Conservation (phyloP, 371 early-diverging fungal species). For the Basidiobolus meristosporus region DNA sequence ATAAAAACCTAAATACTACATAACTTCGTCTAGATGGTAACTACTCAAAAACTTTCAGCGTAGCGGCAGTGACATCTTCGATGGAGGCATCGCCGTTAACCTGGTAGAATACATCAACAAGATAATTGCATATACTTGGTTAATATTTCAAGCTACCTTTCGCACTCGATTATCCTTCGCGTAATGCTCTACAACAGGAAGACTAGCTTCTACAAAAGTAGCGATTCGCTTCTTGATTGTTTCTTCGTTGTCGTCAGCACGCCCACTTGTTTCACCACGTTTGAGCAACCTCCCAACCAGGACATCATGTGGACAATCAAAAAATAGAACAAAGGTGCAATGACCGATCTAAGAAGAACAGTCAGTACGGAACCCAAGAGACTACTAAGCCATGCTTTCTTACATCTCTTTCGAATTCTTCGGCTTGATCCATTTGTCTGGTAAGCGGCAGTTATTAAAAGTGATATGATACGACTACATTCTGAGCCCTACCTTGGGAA, state of each 20-base stretch:
- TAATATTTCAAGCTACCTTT: no score
- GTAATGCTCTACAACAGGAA: slow-evolving; percentile 2
- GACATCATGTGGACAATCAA: slow-evolving; percentile 19
- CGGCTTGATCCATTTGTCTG: slow-evolving; percentile 14
- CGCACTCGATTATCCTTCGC: neutral
- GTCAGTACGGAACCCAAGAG: no score
- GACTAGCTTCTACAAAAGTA: neutral
- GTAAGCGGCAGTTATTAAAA: slow-evolving; percentile 1
- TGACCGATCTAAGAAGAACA: slow-evolving; percentile 7
- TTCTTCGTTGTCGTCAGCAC: slow-evolving; percentile 34
- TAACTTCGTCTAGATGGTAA: no score
- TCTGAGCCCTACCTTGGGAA: slow-evolving; percentile 13
- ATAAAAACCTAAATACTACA: no score
- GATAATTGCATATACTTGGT: no score
- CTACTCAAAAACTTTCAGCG: no score
- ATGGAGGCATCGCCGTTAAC: no score
- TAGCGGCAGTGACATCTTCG: no score
- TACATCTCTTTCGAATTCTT: slow-evolving; percentile 9
- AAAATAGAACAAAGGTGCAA: slow-evolving; percentile 21
- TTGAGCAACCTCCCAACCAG: slow-evolving; percentile 25
- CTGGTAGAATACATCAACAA: no score
- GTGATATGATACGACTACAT: neutral
- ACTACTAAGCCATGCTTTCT: neutral
- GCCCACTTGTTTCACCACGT: slow-evolving; percentile 30
- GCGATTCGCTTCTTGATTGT: slow-evolving; percentile 18